These are phyloP conservation scores for Kluyveromyces sp. DNA, from an alignment of 1,139 yeast species.

Conservation along the genomic window DNA sequence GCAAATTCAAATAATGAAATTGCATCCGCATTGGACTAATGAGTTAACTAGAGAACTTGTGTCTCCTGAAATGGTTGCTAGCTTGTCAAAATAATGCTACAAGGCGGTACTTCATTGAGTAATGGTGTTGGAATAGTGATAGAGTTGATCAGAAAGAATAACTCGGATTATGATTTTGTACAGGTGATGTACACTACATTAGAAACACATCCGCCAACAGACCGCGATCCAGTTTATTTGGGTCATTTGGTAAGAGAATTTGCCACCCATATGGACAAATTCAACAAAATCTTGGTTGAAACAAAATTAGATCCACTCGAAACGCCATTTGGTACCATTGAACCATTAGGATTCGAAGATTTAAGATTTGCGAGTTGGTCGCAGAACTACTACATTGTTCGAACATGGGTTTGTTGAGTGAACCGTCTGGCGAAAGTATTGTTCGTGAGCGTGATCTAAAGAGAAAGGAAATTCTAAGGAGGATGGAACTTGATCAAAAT, in stretches of 20 bases:
- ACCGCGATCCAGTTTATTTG: slow-evolving; percentile 89
- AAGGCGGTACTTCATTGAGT: slow-evolving; percentile 86
- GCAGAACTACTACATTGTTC: slow-evolving; percentile 96
- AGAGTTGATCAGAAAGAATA: slow-evolving; percentile 90
- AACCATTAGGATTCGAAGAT: slow-evolving; percentile 95
- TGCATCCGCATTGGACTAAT: slow-evolving; percentile 89
- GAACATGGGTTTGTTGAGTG: slow-evolving; percentile 88
- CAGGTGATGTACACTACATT: slow-evolving; percentile 82
- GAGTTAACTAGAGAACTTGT: slow-evolving; percentile 89
- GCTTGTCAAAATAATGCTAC: slow-evolving; percentile 74
- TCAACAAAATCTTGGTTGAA: slow-evolving; percentile 47
- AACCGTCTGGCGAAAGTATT: slow-evolving; percentile 68
- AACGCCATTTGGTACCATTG: slow-evolving; percentile 69
- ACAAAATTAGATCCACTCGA: slow-evolving; percentile 37
- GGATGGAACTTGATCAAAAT: neutral
- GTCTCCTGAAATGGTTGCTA: slow-evolving; percentile 56
- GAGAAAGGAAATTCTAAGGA: slow-evolving; percentile 32
- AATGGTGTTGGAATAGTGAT: slow-evolving; percentile 95
- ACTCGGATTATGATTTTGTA: slow-evolving; percentile 87
- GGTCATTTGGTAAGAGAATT: slow-evolving; percentile 81
- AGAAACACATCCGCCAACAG: slow-evolving; percentile 89
- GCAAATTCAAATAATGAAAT: slow-evolving; percentile 71
- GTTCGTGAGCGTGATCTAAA: slow-evolving; percentile 71
- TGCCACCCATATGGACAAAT: slow-evolving; percentile 65
- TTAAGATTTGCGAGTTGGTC: slow-evolving; percentile 87